Percentiles rank a stretch among this genome's conserved stretches.
Evolutionary conservation across 2,329 filamentous ascomycete species (phyloP).

Genomic region (Colletotrichum camelliae): DNA sequence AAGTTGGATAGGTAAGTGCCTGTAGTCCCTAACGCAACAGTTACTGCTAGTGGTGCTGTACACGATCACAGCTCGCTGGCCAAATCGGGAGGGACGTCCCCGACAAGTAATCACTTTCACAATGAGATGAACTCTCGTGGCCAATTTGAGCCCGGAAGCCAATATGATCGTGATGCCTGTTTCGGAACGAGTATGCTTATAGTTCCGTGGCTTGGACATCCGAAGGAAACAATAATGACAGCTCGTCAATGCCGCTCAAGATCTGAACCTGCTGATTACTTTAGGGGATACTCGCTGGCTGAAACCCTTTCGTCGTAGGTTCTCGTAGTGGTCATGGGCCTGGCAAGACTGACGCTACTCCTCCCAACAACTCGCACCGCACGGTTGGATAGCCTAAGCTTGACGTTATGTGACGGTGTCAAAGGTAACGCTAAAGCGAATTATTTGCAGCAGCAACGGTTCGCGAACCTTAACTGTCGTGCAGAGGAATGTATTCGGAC

Average conservation of each 20-base stretch:
- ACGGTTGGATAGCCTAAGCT: not conserved
- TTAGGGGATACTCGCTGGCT: not conserved
- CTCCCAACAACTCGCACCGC: not conserved
- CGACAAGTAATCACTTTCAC: not conserved
- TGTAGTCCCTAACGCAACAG: not conserved
- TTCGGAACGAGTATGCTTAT: not conserved
- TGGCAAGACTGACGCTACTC: not conserved
- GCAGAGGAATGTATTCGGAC: fast-evolving
- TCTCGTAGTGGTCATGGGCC: not conserved
- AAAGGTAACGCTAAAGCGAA: fast-evolving
- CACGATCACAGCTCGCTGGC: not conserved
- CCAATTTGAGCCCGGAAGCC: not conserved
- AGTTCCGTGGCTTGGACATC: not conserved
- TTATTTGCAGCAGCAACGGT: not conserved
- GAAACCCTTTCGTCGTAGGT: not conserved
- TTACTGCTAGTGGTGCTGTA: not conserved
- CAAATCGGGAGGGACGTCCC: not conserved
- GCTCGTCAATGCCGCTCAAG: not conserved
- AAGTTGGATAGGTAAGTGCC: not conserved
- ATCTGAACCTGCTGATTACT: fast-evolving
- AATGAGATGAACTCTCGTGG: not conserved
- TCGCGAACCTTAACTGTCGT: not conserved
- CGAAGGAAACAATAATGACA: not conserved
- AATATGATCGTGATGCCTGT: not conserved
- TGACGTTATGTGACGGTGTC: not conserved